Conservation (phyloP, 306 rosid species). For the Neltuma alba region DNA sequence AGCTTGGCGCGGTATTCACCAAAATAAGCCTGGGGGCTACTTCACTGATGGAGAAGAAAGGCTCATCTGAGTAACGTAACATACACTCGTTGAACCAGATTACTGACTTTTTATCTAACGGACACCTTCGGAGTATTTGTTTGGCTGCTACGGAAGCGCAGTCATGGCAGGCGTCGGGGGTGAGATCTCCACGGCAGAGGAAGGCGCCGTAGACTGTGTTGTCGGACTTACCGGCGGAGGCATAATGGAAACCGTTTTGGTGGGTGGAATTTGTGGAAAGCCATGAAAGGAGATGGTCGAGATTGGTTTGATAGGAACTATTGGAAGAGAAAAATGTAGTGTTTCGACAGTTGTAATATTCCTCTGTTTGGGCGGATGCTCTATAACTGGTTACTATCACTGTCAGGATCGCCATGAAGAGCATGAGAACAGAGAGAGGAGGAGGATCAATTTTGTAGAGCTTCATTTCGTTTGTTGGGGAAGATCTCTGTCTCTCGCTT, state of each 20-base stretch:
- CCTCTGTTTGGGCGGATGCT: background rate
- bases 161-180: conserved; percentile 1
- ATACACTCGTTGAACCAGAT: conserved; percentile 44
- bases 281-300: conserved; percentile 19
- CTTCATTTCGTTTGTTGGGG: background rate
- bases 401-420: background rate
- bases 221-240: background rate
- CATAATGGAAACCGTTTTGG: conserved; percentile 27
- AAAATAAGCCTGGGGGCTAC: background rate
- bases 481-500: background rate
- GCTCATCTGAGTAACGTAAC: conserved; percentile 40
- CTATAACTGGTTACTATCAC: background rate
- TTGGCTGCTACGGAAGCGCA: conserved; percentile 36
- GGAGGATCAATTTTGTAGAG: background rate
- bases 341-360: background rate
- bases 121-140: background rate
- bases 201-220: conserved; percentile 35
- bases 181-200: conserved; percentile 44
- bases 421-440: background rate
- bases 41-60: conserved; percentile 17
- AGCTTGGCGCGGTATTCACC: background rate
- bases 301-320: conserved; percentile 11
- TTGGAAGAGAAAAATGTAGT: conserved; percentile 12
- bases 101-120: conserved; percentile 4
- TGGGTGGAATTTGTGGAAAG: conserved; percentile 27